These are phyloP conservation scores for Colletotrichum incanum DNA, from an alignment of 2,329 filamentous ascomycete genomes.

Conservation along the genomic window DNA sequence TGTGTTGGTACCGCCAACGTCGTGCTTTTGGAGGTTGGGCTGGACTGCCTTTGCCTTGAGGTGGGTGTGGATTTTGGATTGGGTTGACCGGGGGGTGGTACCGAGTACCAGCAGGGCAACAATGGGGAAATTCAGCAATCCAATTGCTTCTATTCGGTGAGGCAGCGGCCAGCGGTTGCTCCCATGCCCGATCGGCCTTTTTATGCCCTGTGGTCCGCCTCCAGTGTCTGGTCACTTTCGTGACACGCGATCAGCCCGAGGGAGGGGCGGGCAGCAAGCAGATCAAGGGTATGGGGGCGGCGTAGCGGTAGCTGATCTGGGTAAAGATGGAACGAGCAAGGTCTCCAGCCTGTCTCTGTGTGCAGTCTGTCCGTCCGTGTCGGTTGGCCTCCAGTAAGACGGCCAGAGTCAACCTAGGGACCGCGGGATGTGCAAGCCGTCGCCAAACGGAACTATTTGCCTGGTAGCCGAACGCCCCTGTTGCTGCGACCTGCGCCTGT, in stretches of 20 bases:
- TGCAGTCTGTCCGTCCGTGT: slow-evolving; percentile 1
- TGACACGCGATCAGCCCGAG: slow-evolving; percentile 37
- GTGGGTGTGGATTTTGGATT: slow-evolving; percentile 18
- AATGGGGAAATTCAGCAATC: slow-evolving; percentile 7
- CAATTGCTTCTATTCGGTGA: slow-evolving; percentile 6
- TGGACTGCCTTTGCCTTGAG: slow-evolving; percentile 11
- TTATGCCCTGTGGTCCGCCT: slow-evolving; percentile 4
- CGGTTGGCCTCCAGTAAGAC: background rate
- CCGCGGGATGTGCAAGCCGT: slow-evolving; percentile 33
- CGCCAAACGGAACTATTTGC: slow-evolving; percentile 39
- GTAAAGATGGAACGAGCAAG: slow-evolving; percentile 5
- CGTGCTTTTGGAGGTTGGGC: slow-evolving; percentile 29
- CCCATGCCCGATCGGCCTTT: slow-evolving; percentile 18
- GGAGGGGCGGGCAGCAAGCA: slow-evolving; percentile 19
- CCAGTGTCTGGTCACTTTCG: slow-evolving; percentile 23
- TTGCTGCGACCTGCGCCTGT: slow-evolving; percentile 28
- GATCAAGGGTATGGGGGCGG: slow-evolving; percentile 28
- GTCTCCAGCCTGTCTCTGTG: background rate
- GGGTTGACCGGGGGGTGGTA: slow-evolving; percentile 4
- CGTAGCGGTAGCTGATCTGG: background rate
- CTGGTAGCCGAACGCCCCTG: slow-evolving; percentile 37
- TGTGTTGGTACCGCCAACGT: background rate
- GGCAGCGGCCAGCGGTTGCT: background rate
- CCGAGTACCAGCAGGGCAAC: slow-evolving; percentile 3
- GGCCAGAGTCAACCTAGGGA: background rate